phyloP scores from a whole-genome alignment of 2,329 filamentous ascomycete genomes.

The Penicillium sp. region DNA sequence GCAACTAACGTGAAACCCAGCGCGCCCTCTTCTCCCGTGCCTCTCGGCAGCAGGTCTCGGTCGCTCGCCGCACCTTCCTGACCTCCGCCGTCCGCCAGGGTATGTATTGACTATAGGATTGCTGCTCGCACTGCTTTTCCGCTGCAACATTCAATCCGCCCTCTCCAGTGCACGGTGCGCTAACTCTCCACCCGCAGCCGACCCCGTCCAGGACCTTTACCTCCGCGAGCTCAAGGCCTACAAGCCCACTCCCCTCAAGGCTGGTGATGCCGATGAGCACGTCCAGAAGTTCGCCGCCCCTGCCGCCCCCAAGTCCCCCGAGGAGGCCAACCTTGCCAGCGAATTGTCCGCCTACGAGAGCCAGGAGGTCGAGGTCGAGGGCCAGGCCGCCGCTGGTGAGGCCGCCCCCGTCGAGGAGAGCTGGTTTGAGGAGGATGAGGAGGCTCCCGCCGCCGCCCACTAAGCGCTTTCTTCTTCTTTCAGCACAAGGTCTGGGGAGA shows the following conservation, averaged over 20 bases:
- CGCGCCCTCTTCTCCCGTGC: slow-evolving; percentile 63
- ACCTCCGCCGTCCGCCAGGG: slow-evolving; percentile 63
- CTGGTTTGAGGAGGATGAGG: slow-evolving; percentile 80
- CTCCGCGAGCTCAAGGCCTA: slow-evolving; percentile 93
- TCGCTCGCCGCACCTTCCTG: slow-evolving; percentile 64
- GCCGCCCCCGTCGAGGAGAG: slow-evolving; percentile 64
- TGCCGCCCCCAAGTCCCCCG: slow-evolving; percentile 80
- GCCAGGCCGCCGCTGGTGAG: slow-evolving; percentile 67
- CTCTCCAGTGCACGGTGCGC: slow-evolving; percentile 28
- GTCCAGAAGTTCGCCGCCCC: slow-evolving; percentile 85
- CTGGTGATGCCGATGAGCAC: slow-evolving; percentile 82
- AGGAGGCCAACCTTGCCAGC: slow-evolving; percentile 89
- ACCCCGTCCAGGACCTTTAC: slow-evolving; percentile 97
- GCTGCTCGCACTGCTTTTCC: slow-evolving; percentile 13
- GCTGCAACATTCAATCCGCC: background rate
- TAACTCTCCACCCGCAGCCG: slow-evolving; percentile 62
- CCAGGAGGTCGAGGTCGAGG: slow-evolving; percentile 93
- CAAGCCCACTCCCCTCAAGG: slow-evolving; percentile 82
- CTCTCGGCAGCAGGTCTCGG: slow-evolving; percentile 58
- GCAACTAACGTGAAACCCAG: slow-evolving; percentile 40
- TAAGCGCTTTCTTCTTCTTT: slow-evolving; percentile 33
- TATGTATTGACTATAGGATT: slow-evolving; percentile 41
- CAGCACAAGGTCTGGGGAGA: slow-evolving; percentile 30
- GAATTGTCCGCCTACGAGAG: slow-evolving; percentile 93
- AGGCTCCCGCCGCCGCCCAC: slow-evolving; percentile 48